These are phyloP conservation scores for Penicillium subrubescens DNA, from an alignment of 495 filamentous ascomycete species.

Conservation along the genomic window DNA sequence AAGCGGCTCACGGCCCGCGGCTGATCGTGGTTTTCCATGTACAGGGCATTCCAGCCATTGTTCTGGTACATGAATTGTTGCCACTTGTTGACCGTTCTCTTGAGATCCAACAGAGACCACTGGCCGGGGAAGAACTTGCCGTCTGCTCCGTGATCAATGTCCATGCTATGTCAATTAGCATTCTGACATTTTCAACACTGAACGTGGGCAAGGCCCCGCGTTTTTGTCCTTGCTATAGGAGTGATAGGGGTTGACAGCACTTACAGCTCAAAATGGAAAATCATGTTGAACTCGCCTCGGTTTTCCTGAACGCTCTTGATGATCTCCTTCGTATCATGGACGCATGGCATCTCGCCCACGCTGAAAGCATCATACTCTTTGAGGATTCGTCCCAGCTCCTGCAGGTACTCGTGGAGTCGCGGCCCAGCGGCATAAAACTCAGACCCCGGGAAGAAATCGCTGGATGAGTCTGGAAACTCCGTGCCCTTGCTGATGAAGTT, in stretches of 20 bases:
- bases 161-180: not conserved
- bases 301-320: conserved; percentile 3
- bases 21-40: conserved; percentile 66
- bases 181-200: not conserved
- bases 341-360: conserved; percentile 67
- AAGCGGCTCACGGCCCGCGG: conserved; percentile 35
- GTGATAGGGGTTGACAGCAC: not conserved
- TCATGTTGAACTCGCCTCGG: conserved; percentile 2
- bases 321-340: conserved; percentile 54
- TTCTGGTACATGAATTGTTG: conserved; percentile 19
- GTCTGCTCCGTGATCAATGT: not conserved
- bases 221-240: no score
- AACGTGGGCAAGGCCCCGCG: not conserved
- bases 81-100: conserved; percentile 47
- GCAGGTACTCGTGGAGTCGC: conserved; percentile 59
- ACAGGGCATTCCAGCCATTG: conserved; percentile 60
- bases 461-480: conserved; percentile 42
- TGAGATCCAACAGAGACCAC: conserved; percentile 51
- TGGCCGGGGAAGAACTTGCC: conserved; percentile 37
- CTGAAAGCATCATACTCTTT: conserved; percentile 63
- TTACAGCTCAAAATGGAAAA: conserved; percentile 5
- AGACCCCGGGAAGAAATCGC: conserved; percentile 9
- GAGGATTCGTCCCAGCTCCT: conserved; percentile 61
- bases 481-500: conserved; percentile 52
- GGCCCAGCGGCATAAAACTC: conserved; percentile 61